A percentile compares a stretch with the other conserved stretches of the same genome.
Evolutionary conservation across 1,139 yeast species (phyloP).

Genomic region (Debaryomycetaceae sp.): DNA sequence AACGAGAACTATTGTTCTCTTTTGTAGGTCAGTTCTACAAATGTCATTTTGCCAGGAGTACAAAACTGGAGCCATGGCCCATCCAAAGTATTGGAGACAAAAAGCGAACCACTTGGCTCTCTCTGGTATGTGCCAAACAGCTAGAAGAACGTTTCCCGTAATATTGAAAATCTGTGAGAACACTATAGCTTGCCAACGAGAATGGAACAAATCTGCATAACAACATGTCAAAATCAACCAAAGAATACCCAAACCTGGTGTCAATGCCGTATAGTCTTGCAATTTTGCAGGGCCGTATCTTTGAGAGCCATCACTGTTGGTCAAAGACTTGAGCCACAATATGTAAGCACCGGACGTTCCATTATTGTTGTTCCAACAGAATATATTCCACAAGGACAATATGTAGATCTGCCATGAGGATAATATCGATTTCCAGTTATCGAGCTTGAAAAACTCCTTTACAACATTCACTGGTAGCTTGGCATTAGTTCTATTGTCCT

Average conservation of each 20-base stretch:
- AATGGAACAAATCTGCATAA: slow-evolving; percentile 47
- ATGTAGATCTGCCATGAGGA: slow-evolving; percentile 57
- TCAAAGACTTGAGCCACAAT: slow-evolving; percentile 41
- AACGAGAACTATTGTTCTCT: slow-evolving; percentile 43
- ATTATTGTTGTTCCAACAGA: slow-evolving; percentile 61
- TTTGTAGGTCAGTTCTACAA: slow-evolving; percentile 41
- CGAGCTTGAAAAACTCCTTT: slow-evolving; percentile 27
- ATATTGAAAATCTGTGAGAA: slow-evolving; percentile 49
- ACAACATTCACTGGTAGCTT: slow-evolving; percentile 26
- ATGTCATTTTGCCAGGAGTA: slow-evolving; percentile 48
- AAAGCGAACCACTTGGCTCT: slow-evolving; percentile 49
- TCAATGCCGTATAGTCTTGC: slow-evolving; percentile 41
- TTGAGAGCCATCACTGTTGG: slow-evolving; percentile 19
- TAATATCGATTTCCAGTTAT: slow-evolving; percentile 48
- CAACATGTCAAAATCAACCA: slow-evolving; percentile 42
- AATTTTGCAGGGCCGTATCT: slow-evolving; percentile 30
- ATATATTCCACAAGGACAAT: slow-evolving; percentile 49
- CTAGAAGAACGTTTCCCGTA: slow-evolving; percentile 38
- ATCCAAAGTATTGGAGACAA: slow-evolving; percentile 44
- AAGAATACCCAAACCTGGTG: slow-evolving; percentile 42
- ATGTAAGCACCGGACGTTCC: slow-evolving; percentile 50
- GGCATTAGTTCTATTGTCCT: slow-evolving; percentile 35
- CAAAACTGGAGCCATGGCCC: slow-evolving; percentile 51
- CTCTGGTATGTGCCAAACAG: slow-evolving; percentile 46
- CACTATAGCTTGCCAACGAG: slow-evolving; percentile 56